Base-by-base conservation (phyloP, 352 stramenopile species). In the Phytopythium aichiense region DNA sequence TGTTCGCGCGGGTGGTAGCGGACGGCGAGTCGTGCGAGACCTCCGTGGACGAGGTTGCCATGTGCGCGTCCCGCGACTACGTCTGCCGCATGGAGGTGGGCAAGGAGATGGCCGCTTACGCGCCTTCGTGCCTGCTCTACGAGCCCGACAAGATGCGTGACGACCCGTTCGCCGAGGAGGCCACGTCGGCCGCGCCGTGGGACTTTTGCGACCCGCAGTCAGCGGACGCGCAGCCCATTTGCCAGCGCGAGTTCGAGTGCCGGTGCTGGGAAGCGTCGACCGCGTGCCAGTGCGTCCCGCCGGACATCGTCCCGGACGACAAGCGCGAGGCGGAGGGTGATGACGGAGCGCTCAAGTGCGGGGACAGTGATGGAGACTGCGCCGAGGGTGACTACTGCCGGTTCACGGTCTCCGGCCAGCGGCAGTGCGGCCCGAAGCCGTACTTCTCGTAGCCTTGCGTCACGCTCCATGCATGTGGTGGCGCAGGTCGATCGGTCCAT, bases 71-170 rank as follows among this genome's bases (percentile, higher is more conserved):
- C 22, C 70, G 71, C 11, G 56, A 71, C 61, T 79, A 71, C 49
- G 76, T 82, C 28, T 85, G 76, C 65, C 70, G 76, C 56, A 82
- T 85, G 73, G 66, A 76, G 25, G 51, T 67, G 23, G 72, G 65
- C 38, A 59, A 80, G 33, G 73, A 78, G 37, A 75, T 75, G 68
- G 70, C 64, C 58, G 75, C 68, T 20, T 57, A 20, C 4, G 56
- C 64, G n/a, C 73, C 75, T 12, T 74, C 60, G 40, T 84, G 75
- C 25, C 56, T 80, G n/a, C 59, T 35, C 6, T 80, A 78, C 42
- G 66, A 80, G 40, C 73, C 73, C 5, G 56, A 56, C 7, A 61
- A 63, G 13, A 73, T 76, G 68, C 46, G 68, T 30, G 64, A 73
- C 51, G 75, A 78, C 52, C 59, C 66, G 56, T 79, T 71, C 60